Percentiles rank a stretch among this genome's conserved stretches.
These are phyloP conservation scores for Naegleria lovaniensis DNA, from an alignment of 208 protist species.

Conservation along the genomic window DNA sequence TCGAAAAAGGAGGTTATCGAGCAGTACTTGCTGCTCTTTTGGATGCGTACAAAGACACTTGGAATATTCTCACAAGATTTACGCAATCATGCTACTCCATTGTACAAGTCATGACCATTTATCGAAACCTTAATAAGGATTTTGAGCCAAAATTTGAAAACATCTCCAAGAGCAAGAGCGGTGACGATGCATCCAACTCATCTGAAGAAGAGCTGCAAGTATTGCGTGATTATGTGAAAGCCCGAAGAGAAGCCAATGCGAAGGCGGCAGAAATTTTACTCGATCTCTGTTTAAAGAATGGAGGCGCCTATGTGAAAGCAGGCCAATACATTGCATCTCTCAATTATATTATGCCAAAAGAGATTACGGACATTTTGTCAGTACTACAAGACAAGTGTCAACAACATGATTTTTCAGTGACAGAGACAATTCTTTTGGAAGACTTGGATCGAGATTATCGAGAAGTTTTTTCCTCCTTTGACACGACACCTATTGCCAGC, in stretches of 20 bases:
- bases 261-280: neutral
- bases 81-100: neutral
- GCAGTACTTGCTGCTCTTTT: neutral
- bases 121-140: neutral
- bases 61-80: neutral
- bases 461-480: neutral
- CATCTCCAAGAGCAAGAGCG: neutral
- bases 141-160: neutral
- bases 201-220: neutral
- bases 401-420: neutral
- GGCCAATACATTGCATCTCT: conserved; percentile 9
- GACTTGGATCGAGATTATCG: neutral
- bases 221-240: neutral
- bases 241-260: neutral
- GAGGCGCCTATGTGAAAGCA: conserved; percentile 15
- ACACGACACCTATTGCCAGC: neutral
- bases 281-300: neutral
- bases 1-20: neutral
- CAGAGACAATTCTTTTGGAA: neutral
- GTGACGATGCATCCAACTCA: neutral
- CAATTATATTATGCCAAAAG: neutral
- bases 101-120: neutral
- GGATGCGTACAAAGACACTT: neutral
- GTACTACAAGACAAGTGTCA: neutral
- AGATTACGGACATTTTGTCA: neutral